phyloP scores from a whole-genome alignment of 208 protist species.

The Acanthamoeba royreba region DNA sequence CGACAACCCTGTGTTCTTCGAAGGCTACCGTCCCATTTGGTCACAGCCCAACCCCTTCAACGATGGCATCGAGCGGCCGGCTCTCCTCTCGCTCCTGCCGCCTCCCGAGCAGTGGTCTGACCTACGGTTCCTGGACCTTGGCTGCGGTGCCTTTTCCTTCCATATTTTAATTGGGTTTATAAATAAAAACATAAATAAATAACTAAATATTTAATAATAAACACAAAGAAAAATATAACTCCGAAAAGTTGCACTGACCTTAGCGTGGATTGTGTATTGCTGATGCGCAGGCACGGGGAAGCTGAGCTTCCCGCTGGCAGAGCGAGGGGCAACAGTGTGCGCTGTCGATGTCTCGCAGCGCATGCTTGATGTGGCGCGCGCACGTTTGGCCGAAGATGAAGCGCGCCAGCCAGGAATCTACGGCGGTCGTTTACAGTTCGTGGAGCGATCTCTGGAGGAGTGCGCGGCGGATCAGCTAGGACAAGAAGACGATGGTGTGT shows the following conservation, averaged over 20 bases:
- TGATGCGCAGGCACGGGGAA: background rate
- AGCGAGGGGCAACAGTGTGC: background rate
- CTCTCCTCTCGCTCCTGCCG: background rate
- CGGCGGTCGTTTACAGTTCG: background rate
- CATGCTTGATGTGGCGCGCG: background rate
- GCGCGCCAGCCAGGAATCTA: background rate
- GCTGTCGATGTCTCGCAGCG: background rate
- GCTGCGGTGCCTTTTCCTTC: background rate
- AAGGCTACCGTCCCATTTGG: background rate
- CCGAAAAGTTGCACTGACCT: too few relatives aligned
- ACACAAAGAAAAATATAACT: background rate
- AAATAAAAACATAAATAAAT: too few relatives aligned
- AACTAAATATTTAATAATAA: background rate
- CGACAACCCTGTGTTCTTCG: background rate
- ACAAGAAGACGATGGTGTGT: background rate
- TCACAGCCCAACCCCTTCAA: background rate
- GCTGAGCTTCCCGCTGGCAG: background rate
- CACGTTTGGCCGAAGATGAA: background rate
- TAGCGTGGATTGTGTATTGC: background rate
- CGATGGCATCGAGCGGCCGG: background rate
- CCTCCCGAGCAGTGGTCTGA: background rate
- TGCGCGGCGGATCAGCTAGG: too few relatives aligned
- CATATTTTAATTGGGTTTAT: too few relatives aligned
- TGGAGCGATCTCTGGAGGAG: background rate
- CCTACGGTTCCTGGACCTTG: background rate